These are phyloP conservation scores for Fusarium mexicanum DNA, from an alignment of 2,329 filamentous ascomycete species.

Conservation along the genomic window DNA sequence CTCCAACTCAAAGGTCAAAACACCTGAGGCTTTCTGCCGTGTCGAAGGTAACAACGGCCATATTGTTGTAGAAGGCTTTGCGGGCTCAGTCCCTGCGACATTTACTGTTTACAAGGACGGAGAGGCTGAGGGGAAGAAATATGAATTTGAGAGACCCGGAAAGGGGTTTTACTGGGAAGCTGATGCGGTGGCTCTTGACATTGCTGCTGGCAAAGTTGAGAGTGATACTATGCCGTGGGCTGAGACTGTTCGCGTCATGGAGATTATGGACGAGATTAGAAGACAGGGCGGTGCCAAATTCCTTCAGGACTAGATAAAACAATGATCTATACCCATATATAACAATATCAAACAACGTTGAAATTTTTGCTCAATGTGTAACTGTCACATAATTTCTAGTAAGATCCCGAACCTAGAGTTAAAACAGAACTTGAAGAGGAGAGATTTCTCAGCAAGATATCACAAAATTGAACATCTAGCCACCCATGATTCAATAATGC, in stretches of 20 bases:
- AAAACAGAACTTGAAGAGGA: not conserved
- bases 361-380: too few species aligned
- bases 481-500: too few species aligned
- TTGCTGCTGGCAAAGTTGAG: constrained; percentile 50
- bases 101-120: constrained; percentile 50
- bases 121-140: constrained; percentile 43
- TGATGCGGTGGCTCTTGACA: constrained; percentile 54
- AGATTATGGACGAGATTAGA: constrained; percentile 58
- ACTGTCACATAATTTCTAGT: accelerated
- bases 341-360: too few species aligned
- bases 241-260: constrained; percentile 57
- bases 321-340: too few species aligned
- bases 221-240: constrained; percentile 56
- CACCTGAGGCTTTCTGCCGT: constrained; percentile 45
- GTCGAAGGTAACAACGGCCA: constrained; percentile 54
- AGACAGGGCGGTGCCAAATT: constrained; percentile 45
- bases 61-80: constrained; percentile 50
- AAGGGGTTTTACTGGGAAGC: constrained; percentile 58
- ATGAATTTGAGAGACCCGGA: constrained; percentile 49
- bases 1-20: constrained; percentile 47
- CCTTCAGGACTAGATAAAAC: constrained; percentile 39
- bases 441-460: not conserved
- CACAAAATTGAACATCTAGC: not conserved
- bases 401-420: too few species aligned
- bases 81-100: constrained; percentile 45